Evolutionary conservation across 768 basidiomycete genomes (phyloP).

Genomic region (Artomyces pyxidatus): DNA sequence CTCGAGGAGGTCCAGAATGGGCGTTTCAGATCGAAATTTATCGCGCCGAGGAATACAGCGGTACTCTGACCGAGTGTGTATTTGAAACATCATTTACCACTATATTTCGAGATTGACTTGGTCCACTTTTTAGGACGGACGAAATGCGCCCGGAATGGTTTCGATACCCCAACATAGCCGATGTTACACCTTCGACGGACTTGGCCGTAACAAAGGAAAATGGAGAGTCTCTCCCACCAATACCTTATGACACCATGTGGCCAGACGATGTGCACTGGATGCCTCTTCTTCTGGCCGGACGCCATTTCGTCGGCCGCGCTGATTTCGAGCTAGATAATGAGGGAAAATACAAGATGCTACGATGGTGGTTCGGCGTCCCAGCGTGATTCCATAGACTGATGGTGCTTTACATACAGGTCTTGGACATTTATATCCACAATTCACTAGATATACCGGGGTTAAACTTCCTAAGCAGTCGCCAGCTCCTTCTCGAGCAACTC

Average conservation of each 20-base stretch:
- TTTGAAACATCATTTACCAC: slow-evolving; percentile 1
- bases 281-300: slow-evolving; percentile 42
- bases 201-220: not conserved
- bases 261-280: slow-evolving; percentile 63
- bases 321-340: slow-evolving; percentile 28
- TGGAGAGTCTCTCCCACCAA: slow-evolving; percentile 21
- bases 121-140: slow-evolving; percentile 49
- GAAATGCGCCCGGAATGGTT: slow-evolving; percentile 90
- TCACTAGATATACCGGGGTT: not conserved
- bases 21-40: slow-evolving; percentile 72
- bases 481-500: slow-evolving; percentile 38
- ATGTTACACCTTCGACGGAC: slow-evolving; percentile 19
- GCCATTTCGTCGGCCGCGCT: slow-evolving; percentile 39
- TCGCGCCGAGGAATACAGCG: slow-evolving; percentile 51
- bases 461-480: slow-evolving; percentile 1
- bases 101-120: not conserved
- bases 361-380: slow-evolving; percentile 16
- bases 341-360: slow-evolving; percentile 6
- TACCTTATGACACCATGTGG: slow-evolving; percentile 61
- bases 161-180: no score
- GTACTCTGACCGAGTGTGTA: slow-evolving; percentile 58
- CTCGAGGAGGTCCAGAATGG: slow-evolving; percentile 37
- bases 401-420: not conserved
- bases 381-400: not conserved
- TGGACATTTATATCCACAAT: not conserved